These are phyloP conservation scores for Malus sylvestris DNA, from an alignment of 306 rosid species.

Conservation along the genomic window DNA sequence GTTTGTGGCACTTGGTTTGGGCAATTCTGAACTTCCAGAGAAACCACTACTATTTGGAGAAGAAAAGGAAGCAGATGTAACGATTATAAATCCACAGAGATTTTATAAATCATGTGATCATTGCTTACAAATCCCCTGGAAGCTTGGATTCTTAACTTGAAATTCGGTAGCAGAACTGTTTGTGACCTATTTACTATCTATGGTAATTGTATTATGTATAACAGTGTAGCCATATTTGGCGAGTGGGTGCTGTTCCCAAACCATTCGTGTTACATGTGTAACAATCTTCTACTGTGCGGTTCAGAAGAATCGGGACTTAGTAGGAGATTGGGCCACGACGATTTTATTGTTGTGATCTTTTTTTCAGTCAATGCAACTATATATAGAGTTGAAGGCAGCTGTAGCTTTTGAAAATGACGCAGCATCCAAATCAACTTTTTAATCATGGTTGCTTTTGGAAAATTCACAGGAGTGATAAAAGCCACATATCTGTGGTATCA, in stretches of 20 bases:
- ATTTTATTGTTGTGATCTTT: neutral
- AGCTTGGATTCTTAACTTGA: neutral
- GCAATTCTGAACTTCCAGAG: constrained; percentile 61
- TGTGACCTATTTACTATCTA: neutral
- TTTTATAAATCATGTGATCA: neutral
- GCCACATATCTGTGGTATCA: neutral
- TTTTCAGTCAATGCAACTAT: neutral
- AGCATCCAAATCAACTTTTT: neutral
- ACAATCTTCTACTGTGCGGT: neutral
- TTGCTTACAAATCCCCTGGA: neutral
- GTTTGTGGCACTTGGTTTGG: constrained; percentile 58
- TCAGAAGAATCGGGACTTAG: no score
- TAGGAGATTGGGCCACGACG: neutral
- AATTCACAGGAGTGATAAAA: neutral
- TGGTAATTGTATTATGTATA: no score
- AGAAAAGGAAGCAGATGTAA: constrained; percentile 39
- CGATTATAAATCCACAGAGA: neutral
- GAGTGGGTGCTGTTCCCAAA: no score
- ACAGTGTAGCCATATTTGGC: neutral
- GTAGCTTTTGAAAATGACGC: neutral
- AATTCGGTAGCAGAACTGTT: neutral
- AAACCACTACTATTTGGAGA: constrained; percentile 49
- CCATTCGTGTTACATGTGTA: no score
- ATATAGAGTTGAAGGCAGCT: neutral
- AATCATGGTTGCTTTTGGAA: neutral